phyloP scores from a whole-genome alignment of 2,329 filamentous ascomycete genomes.

The Paracamarosporium sp. region DNA sequence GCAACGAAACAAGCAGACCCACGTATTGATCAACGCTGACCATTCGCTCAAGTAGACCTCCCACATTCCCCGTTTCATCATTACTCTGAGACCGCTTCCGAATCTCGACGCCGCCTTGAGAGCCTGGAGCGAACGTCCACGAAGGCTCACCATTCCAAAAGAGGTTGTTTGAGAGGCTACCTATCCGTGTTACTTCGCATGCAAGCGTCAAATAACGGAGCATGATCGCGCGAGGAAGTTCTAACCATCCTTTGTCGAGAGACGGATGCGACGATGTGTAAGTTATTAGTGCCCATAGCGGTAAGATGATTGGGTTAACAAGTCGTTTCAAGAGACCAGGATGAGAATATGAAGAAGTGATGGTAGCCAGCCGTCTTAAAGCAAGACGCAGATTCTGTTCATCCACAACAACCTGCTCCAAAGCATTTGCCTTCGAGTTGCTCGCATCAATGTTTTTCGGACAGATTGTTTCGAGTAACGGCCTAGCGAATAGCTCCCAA shows the following conservation, averaged over 20 bases:
- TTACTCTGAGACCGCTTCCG: constrained; percentile 73
- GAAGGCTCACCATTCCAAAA: constrained; percentile 59
- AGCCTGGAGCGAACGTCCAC: constrained; percentile 62
- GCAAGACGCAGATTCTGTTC: constrained; percentile 58
- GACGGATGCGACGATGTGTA: constrained; percentile 51
- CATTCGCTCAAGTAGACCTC: constrained; percentile 68
- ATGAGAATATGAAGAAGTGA: constrained; percentile 70
- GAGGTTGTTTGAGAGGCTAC: constrained; percentile 60
- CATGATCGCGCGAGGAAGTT: constrained; percentile 31
- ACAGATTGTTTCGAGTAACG: constrained; percentile 62
- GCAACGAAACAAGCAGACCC: constrained; percentile 30
- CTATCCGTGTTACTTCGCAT: constrained; percentile 58
- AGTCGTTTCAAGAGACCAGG: constrained; percentile 69
- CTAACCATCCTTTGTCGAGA: constrained; percentile 33
- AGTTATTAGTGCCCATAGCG: constrained; percentile 69
- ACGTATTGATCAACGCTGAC: constrained; percentile 34
- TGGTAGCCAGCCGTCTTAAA: constrained; percentile 61
- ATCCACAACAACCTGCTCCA: constrained; percentile 54
- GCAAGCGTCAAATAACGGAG: constrained; percentile 62
- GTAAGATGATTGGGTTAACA: constrained; percentile 63
- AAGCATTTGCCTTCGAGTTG: constrained; percentile 55
- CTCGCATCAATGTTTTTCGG: constrained; percentile 43
- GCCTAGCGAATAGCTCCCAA: constrained; percentile 68
- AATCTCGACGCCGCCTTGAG: constrained; percentile 61
- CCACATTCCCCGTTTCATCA: constrained; percentile 80